Conservation (phyloP, 192 early-diverging fungal genomes). For the Geranomyces michiganensis region DNA sequence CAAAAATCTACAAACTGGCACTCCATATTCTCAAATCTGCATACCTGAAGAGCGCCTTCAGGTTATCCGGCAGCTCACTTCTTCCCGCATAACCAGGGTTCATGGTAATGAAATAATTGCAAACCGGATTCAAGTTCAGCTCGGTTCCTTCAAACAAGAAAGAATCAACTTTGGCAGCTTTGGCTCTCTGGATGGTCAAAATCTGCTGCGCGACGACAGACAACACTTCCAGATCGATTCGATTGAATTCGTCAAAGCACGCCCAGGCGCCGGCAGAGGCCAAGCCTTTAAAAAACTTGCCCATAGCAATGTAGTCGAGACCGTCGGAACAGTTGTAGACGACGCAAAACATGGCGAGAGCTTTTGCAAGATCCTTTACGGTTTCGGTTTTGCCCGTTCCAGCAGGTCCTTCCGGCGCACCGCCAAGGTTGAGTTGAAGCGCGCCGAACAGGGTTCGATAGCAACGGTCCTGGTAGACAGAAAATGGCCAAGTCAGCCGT, state of each 20-base stretch:
- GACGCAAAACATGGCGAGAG: constrained; percentile 68
- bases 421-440: constrained; percentile 63
- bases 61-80: constrained; percentile 64
- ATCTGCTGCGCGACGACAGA: constrained; percentile 69
- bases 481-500: no score
- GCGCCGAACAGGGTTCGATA: constrained; percentile 65
- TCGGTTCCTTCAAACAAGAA: constrained; percentile 66
- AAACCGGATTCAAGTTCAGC: constrained; percentile 56
- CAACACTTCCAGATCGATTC: constrained; percentile 66
- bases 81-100: constrained; percentile 67
- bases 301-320: constrained; percentile 68
- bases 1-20: neutral
- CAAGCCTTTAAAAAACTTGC: constrained; percentile 67
- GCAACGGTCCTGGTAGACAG: constrained; percentile 47
- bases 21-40: constrained; percentile 1
- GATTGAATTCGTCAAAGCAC: constrained; percentile 65
- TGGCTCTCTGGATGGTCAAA: constrained; percentile 63
- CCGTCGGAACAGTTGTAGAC: constrained; percentile 70
- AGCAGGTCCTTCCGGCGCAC: constrained; percentile 65
- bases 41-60: constrained; percentile 62
- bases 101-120: constrained; percentile 66
- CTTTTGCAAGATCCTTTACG: constrained; percentile 66
- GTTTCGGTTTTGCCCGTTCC: constrained; percentile 67
- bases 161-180: constrained; percentile 57
- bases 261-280: constrained; percentile 68